Percentiles rank a stretch among this genome's conserved stretches.
phyloP scores from a whole-genome alignment of 148 eudicot species.

The Nepenthes gracilis region DNA sequence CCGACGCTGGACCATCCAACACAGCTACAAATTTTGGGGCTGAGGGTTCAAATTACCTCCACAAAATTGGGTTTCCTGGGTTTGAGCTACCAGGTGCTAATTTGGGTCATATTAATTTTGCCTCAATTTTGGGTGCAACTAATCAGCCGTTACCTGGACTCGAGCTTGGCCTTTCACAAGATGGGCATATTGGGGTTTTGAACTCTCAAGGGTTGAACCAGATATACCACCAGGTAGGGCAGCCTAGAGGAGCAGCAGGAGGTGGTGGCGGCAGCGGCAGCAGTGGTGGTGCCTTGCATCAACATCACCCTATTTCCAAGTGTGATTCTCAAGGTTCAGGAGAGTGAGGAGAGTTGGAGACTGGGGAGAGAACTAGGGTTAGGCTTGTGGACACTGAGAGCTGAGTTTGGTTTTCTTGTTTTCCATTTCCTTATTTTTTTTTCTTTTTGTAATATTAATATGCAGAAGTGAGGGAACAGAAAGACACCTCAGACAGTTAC shows the following conservation, averaged over 20 bases:
- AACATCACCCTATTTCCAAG: conserved; percentile 1
- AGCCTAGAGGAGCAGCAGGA: conserved; percentile 5
- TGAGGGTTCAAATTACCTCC: conserved; percentile 25
- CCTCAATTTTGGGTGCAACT: conserved; percentile 5
- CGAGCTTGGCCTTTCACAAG: conserved; percentile 73
- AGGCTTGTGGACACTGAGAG: background rate
- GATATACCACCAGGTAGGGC: conserved; percentile 64
- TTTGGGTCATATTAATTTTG: conserved; percentile 40
- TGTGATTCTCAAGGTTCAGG: background rate
- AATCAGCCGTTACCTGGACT: conserved; percentile 49
- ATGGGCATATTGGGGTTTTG: conserved; percentile 49
- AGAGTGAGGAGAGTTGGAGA: background rate
- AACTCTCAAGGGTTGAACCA: conserved; percentile 40
- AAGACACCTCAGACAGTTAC: no score
- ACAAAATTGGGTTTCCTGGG: conserved; percentile 48
- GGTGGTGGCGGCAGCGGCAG: conserved; percentile 2
- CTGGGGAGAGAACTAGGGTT: background rate
- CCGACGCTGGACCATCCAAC: no score
- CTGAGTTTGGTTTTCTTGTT: background rate
- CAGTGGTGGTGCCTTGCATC: conserved; percentile 22
- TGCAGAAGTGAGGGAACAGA: background rate
- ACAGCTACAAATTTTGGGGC: conserved; percentile 11
- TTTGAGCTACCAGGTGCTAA: conserved; percentile 35
- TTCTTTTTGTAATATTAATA: no score
- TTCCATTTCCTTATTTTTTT: background rate